Base-by-base conservation (phyloP, 2,329 filamentous ascomycete genomes). In the Fusarium circinatum region DNA sequence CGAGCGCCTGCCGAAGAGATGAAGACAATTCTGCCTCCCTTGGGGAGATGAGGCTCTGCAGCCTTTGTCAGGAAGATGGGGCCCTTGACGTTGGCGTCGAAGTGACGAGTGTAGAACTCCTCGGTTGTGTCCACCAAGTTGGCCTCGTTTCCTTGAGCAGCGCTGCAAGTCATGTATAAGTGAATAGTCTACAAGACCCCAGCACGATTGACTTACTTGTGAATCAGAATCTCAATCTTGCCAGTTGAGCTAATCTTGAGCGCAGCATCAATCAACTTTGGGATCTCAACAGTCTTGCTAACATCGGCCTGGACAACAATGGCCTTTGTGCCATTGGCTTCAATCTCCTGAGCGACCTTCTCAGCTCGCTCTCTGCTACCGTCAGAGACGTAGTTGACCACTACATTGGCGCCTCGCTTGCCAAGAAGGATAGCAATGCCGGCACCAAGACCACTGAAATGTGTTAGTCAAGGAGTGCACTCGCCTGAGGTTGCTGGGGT, bases 141-240 rank as follows among this genome's bases (percentile, higher is more conserved):
- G 48, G 48, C 48, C n/a, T 52, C 48, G 0, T 52, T 52, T 52
- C 48, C 48, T 26, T 52, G 48, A 15, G 48, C 48, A 11, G 48
- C 48, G 30, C 48, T 52, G 9, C 1, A 20, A 15, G 4, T 0
- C 12, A 8, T 9, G 9, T 36, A 17, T 52, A 8, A 45, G 24
- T 20, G 4, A 8, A 1, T 24, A 45, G 11, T 13, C 6, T 24
- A 11, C 4, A 15, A 26, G 6, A 17, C 3, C 3, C 9, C 42
- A 12, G 10, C n/a, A 12, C 17, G 1, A 26, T 45, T 6, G 11
- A 24, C 30, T 15, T 51, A 52, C 30, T 52, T 52, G 48, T 52
- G 48, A 52, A 52, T 52, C 1, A 52, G 30, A 2, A 52, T 52
- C n/a, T 52, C 30, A 26, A 52, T 52, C 12, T 52, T 52, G 30